Evolutionary conservation across 805 yeast species (phyloP), one percentile per base, ranked within the genome.

Genomic region (Wickerhamomyces pijperi): DNA sequence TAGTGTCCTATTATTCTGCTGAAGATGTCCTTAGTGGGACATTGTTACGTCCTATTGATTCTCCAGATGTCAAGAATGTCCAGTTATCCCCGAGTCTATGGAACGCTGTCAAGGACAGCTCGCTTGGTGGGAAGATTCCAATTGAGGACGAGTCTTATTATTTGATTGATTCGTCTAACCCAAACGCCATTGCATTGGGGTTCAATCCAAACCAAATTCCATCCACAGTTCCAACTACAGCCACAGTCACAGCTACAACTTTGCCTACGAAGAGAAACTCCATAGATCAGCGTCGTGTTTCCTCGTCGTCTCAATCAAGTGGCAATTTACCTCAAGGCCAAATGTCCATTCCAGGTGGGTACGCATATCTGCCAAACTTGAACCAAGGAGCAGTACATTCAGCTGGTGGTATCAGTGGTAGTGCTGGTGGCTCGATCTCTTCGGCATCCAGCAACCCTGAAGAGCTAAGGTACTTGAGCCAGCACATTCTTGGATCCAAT

Each of bases 1-100:
- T 88, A 40, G 76, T 88, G 3, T 76, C 88, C 8, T 88, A 88
- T 58, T 88, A 85, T 54, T 64, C 72, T 23, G 79, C 86, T 0
- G 74, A 74, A 17, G 95, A 88, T 55, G 92, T 86, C 4, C 52
- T 74, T 38, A 61, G 64, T 28, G 77, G 78, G 5, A 63, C 61
- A 32, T 61, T 87, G 35, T 50, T 58, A 0, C 63, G 78, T 19
- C 95, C 95, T 0, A 62, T 75, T 4, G 71, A 71, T 32, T 59
- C 70, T 7, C 67, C 71, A 7, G 48, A 54, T 16, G 65, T 84
- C 39, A 68, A 69, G 42, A 68, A 74, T 42, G 45, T 75, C 0
- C 56, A 57, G 15, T 67, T 80, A 6, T 63, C 74, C 3, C 54
- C 58, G 15, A 67, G 65, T 11, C 58, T 81, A 33, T 65, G 78